Evolutionary conservation across 2,329 filamentous ascomycete genomes (phyloP), one percentile per base, ranked within the genome.

Genomic region (Ceratocystis diversiconidia): DNA sequence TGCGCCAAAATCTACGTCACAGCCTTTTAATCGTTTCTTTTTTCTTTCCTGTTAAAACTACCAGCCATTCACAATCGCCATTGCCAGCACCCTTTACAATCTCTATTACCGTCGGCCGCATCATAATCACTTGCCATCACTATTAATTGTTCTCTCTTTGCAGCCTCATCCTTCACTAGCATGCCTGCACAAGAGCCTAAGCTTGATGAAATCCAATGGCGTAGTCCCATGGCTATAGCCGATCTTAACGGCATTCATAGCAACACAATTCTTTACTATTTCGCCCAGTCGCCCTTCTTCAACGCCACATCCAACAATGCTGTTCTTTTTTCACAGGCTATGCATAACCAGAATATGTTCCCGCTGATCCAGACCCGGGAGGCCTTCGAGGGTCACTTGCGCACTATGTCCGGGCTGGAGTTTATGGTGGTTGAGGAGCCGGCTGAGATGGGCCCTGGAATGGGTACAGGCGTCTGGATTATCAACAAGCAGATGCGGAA

Each of bases 171-270:
- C 30, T 36, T 36, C 46, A 8, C 4, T 64, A 71, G 62, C 64
- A 82, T 81, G 78, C 73, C 74, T 28, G 73, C 78, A 17, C 76
- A 77, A 70, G 80, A 82, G 0, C 77, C 79, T 1, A 79, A 81
- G 5, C 77, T 86, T 68, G 85, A 87, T 73, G 85, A 88, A 76
- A 85, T 86, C 68, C 82, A 85, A 77, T 88, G 85, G 84, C 79
- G 78, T 67, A 79, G 80, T 46, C 82, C 82, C 22, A 74, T 74
- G 61, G 75, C 77, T 55, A 75, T 79, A 59, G 76, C 78, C 61
- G 72, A 75, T 59, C 80, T 83, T 76, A 79, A 78, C 68, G 80
- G 83, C 72, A 79, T 88, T 63, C 84, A 88, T 73, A 82, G 78
- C 69, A 87, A 87, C 72, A 80, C 79, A 59, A 78, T 88, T 67